Conservation (phyloP, 768 basidiomycete genomes). For the Tricholoma terreum region DNA sequence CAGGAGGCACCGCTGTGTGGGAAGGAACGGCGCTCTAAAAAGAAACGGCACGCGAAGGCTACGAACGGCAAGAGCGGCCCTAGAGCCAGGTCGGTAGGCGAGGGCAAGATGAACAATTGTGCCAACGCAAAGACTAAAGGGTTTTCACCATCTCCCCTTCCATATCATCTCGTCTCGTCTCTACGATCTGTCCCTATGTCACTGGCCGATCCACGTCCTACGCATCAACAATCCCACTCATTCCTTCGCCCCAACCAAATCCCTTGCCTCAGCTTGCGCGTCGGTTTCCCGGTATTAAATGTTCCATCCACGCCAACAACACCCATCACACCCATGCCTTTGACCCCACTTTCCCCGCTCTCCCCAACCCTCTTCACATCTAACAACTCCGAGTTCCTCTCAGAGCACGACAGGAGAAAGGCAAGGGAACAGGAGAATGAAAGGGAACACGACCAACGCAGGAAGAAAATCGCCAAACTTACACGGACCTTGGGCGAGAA, state of each 20-base stretch:
- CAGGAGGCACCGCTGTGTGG: too few species aligned
- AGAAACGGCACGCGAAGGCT: too few species aligned
- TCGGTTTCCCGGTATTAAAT: neutral
- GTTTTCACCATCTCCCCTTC: neutral
- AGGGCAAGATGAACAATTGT: too few species aligned
- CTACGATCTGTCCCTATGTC: neutral
- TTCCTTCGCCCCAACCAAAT: neutral
- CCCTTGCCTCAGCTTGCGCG: neutral
- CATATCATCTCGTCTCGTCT: neutral
- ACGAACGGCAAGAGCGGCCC: too few species aligned
- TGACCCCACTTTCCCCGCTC: neutral
- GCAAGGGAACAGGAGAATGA: neutral
- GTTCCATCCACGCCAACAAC: neutral
- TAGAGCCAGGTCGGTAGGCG: too few species aligned
- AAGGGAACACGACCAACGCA: conserved; percentile 36
- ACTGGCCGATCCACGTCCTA: neutral
- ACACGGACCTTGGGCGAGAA: conserved; percentile 50
- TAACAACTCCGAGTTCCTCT: neutral
- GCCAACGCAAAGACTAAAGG: too few species aligned
- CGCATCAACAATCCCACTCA: neutral
- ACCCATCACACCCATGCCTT: neutral
- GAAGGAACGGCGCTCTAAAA: too few species aligned
- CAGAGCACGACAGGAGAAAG: neutral
- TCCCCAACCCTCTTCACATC: neutral
- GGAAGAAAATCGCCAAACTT: conserved; percentile 45